Conservation (phyloP, 139 green algal genomes). For the Tetraselmis chui region DNA sequence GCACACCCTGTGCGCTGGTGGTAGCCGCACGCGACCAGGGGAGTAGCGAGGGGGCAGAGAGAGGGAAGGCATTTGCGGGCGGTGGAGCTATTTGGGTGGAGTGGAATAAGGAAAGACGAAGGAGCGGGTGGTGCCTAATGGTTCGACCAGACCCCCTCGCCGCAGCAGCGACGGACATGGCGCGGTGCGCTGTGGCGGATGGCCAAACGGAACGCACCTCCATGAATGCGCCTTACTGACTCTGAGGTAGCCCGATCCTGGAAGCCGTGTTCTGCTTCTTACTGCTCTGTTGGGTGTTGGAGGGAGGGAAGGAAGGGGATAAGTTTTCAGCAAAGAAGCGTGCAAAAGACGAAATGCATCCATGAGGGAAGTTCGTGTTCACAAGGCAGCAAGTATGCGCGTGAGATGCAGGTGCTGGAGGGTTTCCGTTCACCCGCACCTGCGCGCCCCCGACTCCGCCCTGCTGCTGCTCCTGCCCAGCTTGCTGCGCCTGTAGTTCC, state of each 20-base stretch:
- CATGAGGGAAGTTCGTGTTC: no score
- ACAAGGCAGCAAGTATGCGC: background rate
- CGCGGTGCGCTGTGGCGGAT: background rate
- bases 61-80: background rate
- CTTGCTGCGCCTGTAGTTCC: background rate
- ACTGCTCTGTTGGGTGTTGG: background rate
- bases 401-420: no score
- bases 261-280: constrained; percentile 21
- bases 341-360: background rate
- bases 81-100: no score
- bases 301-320: background rate
- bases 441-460: background rate
- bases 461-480: constrained; percentile 9
- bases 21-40: background rate
- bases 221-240: constrained; percentile 4
- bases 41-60: background rate
- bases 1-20: background rate
- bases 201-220: background rate
- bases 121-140: no score
- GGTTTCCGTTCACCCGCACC: background rate
- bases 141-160: background rate
- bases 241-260: constrained; percentile 27
- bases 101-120: no score
- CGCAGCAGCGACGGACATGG: background rate
- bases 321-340: background rate